phyloP scores from a whole-genome alignment of 2,329 filamentous ascomycete species.

The Exophiala phaeomuriformis region DNA sequence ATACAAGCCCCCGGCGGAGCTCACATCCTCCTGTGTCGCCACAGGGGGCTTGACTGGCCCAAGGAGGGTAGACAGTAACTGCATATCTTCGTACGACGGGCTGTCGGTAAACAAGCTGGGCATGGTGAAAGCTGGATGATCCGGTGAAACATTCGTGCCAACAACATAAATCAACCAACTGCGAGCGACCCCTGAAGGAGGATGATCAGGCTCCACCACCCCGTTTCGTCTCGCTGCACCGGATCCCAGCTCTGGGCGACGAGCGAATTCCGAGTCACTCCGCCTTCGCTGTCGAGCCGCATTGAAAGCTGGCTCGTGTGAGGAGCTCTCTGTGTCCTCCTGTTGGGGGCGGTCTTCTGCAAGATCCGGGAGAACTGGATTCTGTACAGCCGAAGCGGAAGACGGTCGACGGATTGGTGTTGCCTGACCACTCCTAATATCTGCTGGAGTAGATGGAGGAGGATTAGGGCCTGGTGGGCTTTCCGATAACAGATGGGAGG shows the following conservation, averaged over 20 bases:
- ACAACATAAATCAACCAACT: conserved; percentile 69
- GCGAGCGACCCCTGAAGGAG: conserved; percentile 45
- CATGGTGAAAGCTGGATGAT: conserved; percentile 62
- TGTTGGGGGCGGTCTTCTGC: conserved; percentile 35
- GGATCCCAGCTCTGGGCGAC: conserved; percentile 51
- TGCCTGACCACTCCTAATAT: conserved; percentile 49
- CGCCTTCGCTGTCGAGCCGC: conserved; percentile 47
- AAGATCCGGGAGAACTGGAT: conserved; percentile 34
- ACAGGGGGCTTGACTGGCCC: conserved; percentile 63
- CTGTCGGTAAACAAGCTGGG: conserved; percentile 63
- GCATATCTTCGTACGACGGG: conserved; percentile 66
- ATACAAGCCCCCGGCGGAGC: conserved; percentile 55
- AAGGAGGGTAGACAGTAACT: conserved; percentile 58
- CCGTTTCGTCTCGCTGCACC: conserved; percentile 57
- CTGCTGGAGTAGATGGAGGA: conserved; percentile 58
- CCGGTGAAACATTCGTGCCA: conserved; percentile 61
- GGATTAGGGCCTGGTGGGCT: conserved; percentile 53
- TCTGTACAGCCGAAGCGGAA: conserved; percentile 40
- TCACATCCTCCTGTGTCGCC: conserved; percentile 57
- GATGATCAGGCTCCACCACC: conserved; percentile 53
- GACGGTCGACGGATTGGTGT: conserved; percentile 43
- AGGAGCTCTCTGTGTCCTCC: background rate
- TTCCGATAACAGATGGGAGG: conserved; percentile 41
- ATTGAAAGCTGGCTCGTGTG: conserved; percentile 38
- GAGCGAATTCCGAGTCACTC: conserved; percentile 53